phyloP scores from a whole-genome alignment of 306 rosid species.

The Castanea sativa region DNA sequence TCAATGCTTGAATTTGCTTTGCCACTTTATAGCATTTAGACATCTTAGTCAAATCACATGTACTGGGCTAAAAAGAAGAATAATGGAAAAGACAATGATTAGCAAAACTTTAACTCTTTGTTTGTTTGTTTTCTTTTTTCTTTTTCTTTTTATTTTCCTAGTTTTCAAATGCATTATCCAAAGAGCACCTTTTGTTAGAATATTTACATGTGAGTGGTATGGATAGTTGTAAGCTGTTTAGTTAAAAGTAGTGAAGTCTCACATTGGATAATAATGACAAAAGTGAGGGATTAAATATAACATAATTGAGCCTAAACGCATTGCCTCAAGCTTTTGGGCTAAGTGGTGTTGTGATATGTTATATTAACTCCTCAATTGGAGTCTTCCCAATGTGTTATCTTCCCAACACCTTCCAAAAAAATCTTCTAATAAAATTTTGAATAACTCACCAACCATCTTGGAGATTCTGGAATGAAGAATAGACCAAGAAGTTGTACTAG shows the following conservation, averaged over 20 bases:
- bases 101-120: background rate
- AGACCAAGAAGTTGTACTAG: slow-evolving; percentile 60
- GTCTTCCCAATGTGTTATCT: too few species aligned
- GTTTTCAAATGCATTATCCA: background rate
- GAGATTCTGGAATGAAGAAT: slow-evolving; percentile 81
- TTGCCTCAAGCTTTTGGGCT: too few species aligned
- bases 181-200: background rate
- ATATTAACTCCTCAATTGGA: too few species aligned
- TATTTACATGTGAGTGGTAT: too few species aligned
- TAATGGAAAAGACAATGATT: background rate
- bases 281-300: too few species aligned
- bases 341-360: too few species aligned
- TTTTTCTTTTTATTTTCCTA: background rate
- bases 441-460: slow-evolving; percentile 86
- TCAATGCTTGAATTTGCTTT: background rate
- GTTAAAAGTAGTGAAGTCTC: too few species aligned
- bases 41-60: slow-evolving; percentile 4
- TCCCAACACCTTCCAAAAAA: too few species aligned
- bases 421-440: background rate
- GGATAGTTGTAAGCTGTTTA: too few species aligned
- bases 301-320: too few species aligned
- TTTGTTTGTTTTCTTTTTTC: too few species aligned
- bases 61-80: background rate
- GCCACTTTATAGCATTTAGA: background rate
- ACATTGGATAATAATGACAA: too few species aligned